Conservation (phyloP, 2,329 filamentous ascomycete species). For the Apiospora aurea region DNA sequence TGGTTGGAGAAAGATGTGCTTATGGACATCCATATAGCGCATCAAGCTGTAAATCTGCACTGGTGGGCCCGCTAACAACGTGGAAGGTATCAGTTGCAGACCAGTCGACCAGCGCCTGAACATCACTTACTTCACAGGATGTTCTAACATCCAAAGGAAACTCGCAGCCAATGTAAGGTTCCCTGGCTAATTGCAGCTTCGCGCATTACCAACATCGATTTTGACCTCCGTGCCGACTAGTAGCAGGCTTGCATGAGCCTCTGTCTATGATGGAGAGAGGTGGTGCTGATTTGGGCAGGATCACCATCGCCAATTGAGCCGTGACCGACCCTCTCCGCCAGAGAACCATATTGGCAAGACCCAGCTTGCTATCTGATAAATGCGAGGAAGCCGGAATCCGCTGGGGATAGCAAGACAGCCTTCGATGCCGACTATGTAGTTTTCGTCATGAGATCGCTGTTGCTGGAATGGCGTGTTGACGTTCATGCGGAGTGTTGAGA, state of each 20-base stretch:
- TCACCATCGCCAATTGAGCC: not conserved
- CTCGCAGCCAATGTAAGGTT: too few species aligned
- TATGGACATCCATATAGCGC: not conserved
- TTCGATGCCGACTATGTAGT: not conserved
- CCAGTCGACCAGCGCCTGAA: not conserved
- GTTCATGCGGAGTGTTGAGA: not conserved
- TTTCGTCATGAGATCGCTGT: too few species aligned
- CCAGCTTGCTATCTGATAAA: not conserved
- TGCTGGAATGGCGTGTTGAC: not conserved
- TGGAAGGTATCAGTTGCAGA: not conserved
- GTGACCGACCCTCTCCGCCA: not conserved
- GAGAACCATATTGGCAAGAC: not conserved
- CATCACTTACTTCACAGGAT: not conserved
- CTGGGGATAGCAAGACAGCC: not conserved
- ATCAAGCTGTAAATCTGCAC: not conserved
- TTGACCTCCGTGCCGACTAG: too few species aligned
- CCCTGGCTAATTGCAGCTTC: too few species aligned
- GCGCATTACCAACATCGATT: not conserved
- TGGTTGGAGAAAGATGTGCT: not conserved
- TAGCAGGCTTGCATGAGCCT: not conserved
- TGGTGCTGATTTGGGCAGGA: too few species aligned
- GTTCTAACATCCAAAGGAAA: not conserved
- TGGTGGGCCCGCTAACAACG: not conserved
- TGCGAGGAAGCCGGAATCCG: not conserved
- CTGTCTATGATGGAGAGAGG: not conserved